These are phyloP conservation scores for Stagonosporopsis chrysanthemi DNA, from an alignment of 2,329 filamentous ascomycete species.

Conservation along the genomic window DNA sequence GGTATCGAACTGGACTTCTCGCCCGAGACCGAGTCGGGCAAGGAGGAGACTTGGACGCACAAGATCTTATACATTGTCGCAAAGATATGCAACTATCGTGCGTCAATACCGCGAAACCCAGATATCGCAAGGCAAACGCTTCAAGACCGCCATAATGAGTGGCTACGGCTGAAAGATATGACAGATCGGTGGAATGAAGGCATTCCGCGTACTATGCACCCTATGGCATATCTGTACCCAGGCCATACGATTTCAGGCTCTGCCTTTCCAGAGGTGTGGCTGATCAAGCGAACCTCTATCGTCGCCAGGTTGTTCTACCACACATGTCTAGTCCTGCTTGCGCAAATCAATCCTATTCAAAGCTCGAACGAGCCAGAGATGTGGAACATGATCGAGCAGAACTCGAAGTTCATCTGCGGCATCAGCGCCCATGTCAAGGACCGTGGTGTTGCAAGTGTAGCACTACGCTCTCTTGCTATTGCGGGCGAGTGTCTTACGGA, in stretches of 20 bases:
- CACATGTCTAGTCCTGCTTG: conserved; percentile 80
- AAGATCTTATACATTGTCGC: conserved; percentile 88
- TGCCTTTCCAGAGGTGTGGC: conserved; percentile 86
- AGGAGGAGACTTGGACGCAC: conserved; percentile 87
- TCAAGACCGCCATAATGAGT: conserved; percentile 74
- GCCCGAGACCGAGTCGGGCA: conserved; percentile 63
- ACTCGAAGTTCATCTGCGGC: conserved; percentile 86
- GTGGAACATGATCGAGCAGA: conserved; percentile 72
- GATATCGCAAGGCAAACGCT: conserved; percentile 66
- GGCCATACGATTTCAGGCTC: conserved; percentile 73
- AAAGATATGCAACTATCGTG: conserved; percentile 85
- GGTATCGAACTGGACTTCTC: conserved; percentile 80
- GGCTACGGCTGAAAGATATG: conserved; percentile 79
- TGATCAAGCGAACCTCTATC: conserved; percentile 82
- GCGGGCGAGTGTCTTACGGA: conserved; percentile 76
- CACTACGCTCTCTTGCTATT: conserved; percentile 79
- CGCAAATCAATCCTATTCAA: conserved; percentile 78
- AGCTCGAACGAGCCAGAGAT: conserved; percentile 70
- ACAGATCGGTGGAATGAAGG: conserved; percentile 82
- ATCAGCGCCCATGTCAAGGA: conserved; percentile 88
- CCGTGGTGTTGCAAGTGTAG: conserved; percentile 77
- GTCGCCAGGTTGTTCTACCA: conserved; percentile 89
- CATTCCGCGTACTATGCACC: conserved; percentile 86
- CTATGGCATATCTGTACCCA: conserved; percentile 77
- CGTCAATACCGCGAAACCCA: conserved; percentile 69